Conservation (phyloP, 129 eudicot genomes). For the Calendula officinalis region DNA sequence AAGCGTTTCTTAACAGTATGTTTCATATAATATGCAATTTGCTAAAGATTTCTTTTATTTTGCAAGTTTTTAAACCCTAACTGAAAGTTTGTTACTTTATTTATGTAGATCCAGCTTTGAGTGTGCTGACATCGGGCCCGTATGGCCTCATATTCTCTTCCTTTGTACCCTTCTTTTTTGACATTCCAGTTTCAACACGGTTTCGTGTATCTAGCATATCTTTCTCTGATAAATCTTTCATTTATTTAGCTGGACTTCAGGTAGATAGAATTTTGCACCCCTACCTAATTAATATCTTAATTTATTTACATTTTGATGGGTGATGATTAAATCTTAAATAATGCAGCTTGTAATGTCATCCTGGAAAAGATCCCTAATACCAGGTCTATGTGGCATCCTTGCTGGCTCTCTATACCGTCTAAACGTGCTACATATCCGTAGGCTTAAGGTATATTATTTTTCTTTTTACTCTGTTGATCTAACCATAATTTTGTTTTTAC, state of each 20-base stretch:
- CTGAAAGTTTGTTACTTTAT: constrained; percentile 5
- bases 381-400: constrained; percentile 85
- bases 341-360: constrained; percentile 89
- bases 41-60: not conserved
- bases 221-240: constrained; percentile 87
- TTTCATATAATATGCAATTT: not conserved
- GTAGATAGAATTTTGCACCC: constrained; percentile 28
- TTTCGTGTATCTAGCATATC: constrained; percentile 63
- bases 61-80: not conserved
- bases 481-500: constrained; percentile 1
- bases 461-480: not conserved
- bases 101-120: constrained; percentile 70
- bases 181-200: constrained; percentile 85
- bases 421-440: constrained; percentile 62
- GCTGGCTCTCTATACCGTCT: constrained; percentile 79
- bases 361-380: constrained; percentile 81
- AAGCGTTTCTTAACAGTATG: constrained; percentile 61
- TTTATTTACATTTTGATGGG: constrained; percentile 2
- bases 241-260: constrained; percentile 92
- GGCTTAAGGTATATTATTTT: constrained; percentile 54
- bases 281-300: not conserved
- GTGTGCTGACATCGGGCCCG: constrained; percentile 71
- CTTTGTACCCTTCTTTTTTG: constrained; percentile 78
- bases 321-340: constrained; percentile 3
- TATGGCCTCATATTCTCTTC: constrained; percentile 85